Evolutionary conservation across 1,284 basidiomycete genomes (phyloP).

Genomic region (Tranzscheliella williamsii): DNA sequence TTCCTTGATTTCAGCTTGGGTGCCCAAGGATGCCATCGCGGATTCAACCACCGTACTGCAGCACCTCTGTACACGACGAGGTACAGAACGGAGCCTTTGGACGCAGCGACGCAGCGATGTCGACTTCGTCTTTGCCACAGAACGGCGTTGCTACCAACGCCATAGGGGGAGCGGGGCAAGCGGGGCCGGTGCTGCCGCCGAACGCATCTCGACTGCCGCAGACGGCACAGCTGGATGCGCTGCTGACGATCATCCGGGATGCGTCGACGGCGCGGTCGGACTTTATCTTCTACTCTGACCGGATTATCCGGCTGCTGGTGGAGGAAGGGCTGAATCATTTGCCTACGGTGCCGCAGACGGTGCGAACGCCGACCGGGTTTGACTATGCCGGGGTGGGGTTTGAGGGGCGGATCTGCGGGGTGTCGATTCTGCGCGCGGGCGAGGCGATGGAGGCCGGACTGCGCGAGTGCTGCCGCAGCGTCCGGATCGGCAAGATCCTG

Average conservation of each 20-base stretch:
- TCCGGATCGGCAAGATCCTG: constrained; percentile 63
- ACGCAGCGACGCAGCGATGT: constrained; percentile 8
- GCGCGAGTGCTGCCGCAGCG: constrained; percentile 77
- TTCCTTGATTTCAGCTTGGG: too few species aligned
- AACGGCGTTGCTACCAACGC: constrained; percentile 6
- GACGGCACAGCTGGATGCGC: constrained; percentile 77
- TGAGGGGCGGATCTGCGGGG: constrained; percentile 55
- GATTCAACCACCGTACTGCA: too few species aligned
- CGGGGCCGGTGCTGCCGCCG: constrained; percentile 66
- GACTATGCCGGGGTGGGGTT: constrained; percentile 65
- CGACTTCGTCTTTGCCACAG: constrained; percentile 5
- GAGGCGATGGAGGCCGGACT: constrained; percentile 70
- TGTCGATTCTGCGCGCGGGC: constrained; percentile 62
- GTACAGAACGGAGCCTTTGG: too few species aligned
- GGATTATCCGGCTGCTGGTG: constrained; percentile 68
- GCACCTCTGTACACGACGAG: too few species aligned
- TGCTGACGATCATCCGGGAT: constrained; percentile 88
- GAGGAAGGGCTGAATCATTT: constrained; percentile 88
- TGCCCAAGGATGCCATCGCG: too few species aligned
- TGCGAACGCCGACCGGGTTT: constrained; percentile 67
- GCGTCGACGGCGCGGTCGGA: constrained; percentile 71
- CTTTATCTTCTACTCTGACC: constrained; percentile 90
- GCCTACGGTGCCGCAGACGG: constrained; percentile 64
- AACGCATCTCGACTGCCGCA: constrained; percentile 83
- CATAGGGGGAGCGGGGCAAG: constrained; percentile 6